Evolutionary conservation across 2,329 filamentous ascomycete species (phyloP), one percentile per base, ranked within the genome.

Genomic region (Thielaviopsis musarum): DNA sequence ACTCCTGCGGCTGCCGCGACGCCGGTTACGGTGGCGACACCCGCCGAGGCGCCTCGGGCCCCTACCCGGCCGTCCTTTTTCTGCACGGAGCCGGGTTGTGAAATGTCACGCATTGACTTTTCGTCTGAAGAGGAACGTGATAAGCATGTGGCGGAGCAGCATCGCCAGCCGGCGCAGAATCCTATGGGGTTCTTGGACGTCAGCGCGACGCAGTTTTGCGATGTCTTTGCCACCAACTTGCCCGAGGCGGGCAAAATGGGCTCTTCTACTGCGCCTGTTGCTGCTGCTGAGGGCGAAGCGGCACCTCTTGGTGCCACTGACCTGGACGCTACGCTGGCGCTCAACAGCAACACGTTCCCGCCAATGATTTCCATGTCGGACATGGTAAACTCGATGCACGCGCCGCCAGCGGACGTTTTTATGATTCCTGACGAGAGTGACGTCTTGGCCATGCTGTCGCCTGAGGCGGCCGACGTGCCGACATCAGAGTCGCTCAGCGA

Each of bases 141-240:
- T 58, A 66, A 69, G 12, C 82, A 85, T 65, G 68, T 75, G 7
- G 72, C 79, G n/a, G 77, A 83, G 60, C 80, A 83, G 66, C 82
- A 85, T 64, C 69, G 74, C 22, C 77, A 75, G 66, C 81, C 81
- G 5, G 69, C 72, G 51, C 72, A 79, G 62, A 70, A 84, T 61
- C 80, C 82, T 2, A 52, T 74, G 59, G 77, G 76, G 63, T 85
- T 77, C 65, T 69, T 73, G 17, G 65, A 72, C 56, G 79, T 81
- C 56, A 75, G 72, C 54, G 66, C 83, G 38, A 74, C 75, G 0
- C 63, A 71, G 15, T 69, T 71, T 0, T 5, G 56, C 66, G 15
- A 70, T 71, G 62, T 63, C 68, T 45, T 53, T 41, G 19, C 30
- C 13, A 5, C 55, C 54, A 51, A 58, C 34, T 10, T 34, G 30